phyloP scores from a whole-genome alignment of 345 rosid species.

The Eucalyptus caleyi region DNA sequence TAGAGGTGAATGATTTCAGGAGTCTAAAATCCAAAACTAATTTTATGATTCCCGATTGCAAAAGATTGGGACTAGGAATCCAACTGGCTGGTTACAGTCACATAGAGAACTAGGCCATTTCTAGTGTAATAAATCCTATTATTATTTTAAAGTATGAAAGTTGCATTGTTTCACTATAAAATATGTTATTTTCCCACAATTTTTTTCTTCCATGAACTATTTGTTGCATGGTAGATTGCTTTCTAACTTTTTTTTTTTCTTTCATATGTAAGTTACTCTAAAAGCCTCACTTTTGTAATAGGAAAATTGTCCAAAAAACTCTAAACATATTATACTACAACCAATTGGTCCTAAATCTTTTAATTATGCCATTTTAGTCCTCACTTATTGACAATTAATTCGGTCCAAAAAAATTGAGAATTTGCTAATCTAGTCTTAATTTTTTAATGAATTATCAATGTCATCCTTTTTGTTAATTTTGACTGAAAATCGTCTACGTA shows the following conservation, averaged over 20 bases:
- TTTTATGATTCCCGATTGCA: not conserved
- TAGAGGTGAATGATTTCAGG: not conserved
- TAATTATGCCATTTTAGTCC: too few species aligned
- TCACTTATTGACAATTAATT: too few species aligned
- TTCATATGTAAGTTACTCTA: not conserved
- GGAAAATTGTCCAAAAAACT: too few species aligned
- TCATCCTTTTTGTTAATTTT: too few species aligned
- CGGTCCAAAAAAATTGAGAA: too few species aligned
- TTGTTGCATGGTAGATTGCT: not conserved
- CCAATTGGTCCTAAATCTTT: too few species aligned
- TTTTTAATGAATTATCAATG: too few species aligned
- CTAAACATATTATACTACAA: too few species aligned
- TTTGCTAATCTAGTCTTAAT: too few species aligned
- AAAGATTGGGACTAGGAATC: not conserved
- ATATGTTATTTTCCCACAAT: not conserved
- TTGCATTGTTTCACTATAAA: not conserved
- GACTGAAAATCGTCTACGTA: too few species aligned
- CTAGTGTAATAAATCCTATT: not conserved
- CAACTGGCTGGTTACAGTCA: accelerated
- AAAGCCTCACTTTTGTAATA: not conserved
- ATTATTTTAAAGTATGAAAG: not conserved
- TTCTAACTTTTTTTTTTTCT: not conserved
- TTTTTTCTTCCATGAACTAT: not conserved
- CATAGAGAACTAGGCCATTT: not conserved
- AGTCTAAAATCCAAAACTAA: not conserved